Base-by-base conservation (phyloP, 1,284 basidiomycete genomes). In the Vanrija humicola region DNA sequence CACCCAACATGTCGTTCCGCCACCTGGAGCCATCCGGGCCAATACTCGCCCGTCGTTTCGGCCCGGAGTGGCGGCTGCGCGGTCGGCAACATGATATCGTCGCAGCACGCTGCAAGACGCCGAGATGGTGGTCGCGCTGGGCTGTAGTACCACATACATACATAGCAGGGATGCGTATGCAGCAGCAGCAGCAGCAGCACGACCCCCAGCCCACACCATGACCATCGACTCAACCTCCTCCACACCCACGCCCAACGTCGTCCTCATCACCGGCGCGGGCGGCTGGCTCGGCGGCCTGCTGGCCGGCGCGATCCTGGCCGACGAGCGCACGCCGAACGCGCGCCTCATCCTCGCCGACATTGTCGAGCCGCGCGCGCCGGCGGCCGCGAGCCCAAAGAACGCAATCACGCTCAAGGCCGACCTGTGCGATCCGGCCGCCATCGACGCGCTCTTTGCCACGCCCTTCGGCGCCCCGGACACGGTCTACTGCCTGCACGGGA, bases 401-500 rank as follows among this genome's bases (percentile, higher is more conserved):
- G 66, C 63, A 16, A 63, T 82, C 39, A 71, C 78, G 3, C 63
- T 82, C 66, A 80, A 81, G 64, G 79, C 79, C 7, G 82, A 84
- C 68, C 68, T 84, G 52, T 80, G 79, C 14, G 77, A 81, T 55
- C 68, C 66, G 29, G 65, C 66, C 6, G 77, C 80, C 53, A 73
- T 81, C 44, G 75, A 81, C 23, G 64, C 65, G 0, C 71, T 84
- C 26, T 76, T 69, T 64, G 63, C 53, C 21, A 76, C 74, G 38
- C 64, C 64, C 48, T 67, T 69, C 50, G 72, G 73, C 18, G 57
- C 61, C 0, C 73, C 73, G 5, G 69, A 71, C 54, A 68, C 70
- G 15, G 63, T 75, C 38, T 85, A 84, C 68, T 83, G 82, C 63
- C 75, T 84, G 54, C 83, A 85, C 63, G 83, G 83, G 9, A 83